These are phyloP conservation scores for Phytophthora fragariaefolia DNA, from an alignment of 352 stramenopile genomes.

Conservation along the genomic window DNA sequence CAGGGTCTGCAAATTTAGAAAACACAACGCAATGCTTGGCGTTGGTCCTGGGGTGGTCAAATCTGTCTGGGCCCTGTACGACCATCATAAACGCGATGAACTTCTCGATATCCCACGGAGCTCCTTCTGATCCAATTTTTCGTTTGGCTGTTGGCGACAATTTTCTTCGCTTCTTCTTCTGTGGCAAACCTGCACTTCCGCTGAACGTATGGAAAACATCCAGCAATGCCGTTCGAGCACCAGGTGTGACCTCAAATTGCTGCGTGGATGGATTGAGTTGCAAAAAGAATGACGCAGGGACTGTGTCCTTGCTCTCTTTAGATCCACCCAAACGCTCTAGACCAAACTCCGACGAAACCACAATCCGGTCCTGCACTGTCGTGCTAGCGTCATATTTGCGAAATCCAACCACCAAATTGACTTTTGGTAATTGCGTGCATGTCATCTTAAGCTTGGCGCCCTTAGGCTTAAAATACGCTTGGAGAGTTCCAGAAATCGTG, in stretches of 20 bases:
- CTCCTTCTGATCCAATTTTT: constrained; percentile 9
- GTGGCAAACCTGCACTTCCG: constrained; percentile 11
- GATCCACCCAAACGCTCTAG: constrained; percentile 29
- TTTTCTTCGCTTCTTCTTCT: constrained; percentile 68
- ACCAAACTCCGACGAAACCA: constrained; percentile 39
- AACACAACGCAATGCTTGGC: constrained; percentile 68
- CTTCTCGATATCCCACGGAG: constrained; percentile 69
- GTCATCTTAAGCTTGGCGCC: constrained; percentile 41
- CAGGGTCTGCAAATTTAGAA: constrained; percentile 58
- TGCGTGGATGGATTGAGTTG: constrained; percentile 27
- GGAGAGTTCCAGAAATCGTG: no score
- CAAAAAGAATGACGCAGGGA: constrained; percentile 24
- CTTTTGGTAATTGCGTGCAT: constrained; percentile 48
- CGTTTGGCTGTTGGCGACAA: constrained; percentile 27
- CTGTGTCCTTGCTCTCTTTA: constrained; percentile 12
- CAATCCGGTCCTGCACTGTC: constrained; percentile 33
- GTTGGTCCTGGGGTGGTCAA: constrained; percentile 31
- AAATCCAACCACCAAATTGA: constrained; percentile 54
- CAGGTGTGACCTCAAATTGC: constrained; percentile 35
- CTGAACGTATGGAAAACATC: constrained; percentile 57
- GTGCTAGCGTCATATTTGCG: constrained; percentile 39
- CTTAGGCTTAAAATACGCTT: constrained; percentile 36
- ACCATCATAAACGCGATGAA: constrained; percentile 64
- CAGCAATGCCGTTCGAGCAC: constrained; percentile 33
- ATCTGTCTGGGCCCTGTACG: constrained; percentile 27